Evolutionary conservation across 495 filamentous ascomycete genomes (phyloP).

Genomic region (Penicillium arizonense): DNA sequence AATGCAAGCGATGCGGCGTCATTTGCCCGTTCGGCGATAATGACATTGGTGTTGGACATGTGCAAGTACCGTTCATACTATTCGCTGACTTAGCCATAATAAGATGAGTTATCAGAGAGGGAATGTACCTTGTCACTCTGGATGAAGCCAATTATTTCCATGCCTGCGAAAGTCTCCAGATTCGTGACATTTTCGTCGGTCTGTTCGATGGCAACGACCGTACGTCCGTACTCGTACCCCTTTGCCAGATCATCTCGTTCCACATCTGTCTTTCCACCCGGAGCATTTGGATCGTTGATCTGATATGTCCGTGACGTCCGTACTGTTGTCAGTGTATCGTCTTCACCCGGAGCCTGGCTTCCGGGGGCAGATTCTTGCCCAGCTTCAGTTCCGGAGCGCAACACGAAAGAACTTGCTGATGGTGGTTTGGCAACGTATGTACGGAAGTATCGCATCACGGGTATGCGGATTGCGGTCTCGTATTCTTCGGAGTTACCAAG

Average conservation of each 20-base stretch:
- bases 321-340: conserved; percentile 57
- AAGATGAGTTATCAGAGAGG: neutral
- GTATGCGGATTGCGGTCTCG: conserved; percentile 75
- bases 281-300: conserved; percentile 67
- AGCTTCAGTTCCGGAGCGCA: conserved; percentile 43
- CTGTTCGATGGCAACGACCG: conserved; percentile 82
- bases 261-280: conserved; percentile 82
- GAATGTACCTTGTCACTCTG: conserved; percentile 62
- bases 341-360: conserved; percentile 28
- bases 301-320: conserved; percentile 75
- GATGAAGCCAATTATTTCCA: conserved; percentile 87
- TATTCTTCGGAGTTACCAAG: conserved; percentile 76
- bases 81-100: conserved; percentile 10
- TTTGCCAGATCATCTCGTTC: conserved; percentile 81
- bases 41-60: conserved; percentile 73
- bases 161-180: conserved; percentile 67
- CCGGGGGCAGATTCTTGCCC: conserved; percentile 46
- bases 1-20: conserved; percentile 75
- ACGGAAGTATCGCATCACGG: conserved; percentile 86
- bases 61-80: conserved; percentile 84
- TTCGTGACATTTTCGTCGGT: conserved; percentile 80
- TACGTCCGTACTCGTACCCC: conserved; percentile 92
- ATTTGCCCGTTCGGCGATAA: conserved; percentile 71
- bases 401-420: conserved; percentile 72
- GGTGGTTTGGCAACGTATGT: conserved; percentile 72